Evolutionary conservation across 2,329 filamentous ascomycete genomes (phyloP).

Genomic region (Stylonectria norvegica): DNA sequence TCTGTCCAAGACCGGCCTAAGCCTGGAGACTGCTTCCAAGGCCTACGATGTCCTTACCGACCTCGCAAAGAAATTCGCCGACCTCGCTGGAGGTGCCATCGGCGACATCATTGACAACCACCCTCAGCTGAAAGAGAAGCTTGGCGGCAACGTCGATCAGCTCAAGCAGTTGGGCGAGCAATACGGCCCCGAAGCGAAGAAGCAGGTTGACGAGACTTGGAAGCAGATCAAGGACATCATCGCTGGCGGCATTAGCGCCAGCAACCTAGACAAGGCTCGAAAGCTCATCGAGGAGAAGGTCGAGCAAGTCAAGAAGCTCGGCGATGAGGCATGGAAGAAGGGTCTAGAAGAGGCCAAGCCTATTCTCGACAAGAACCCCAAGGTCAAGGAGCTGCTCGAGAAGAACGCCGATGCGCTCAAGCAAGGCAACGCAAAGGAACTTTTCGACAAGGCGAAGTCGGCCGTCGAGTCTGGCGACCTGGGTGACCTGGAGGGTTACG

Average conservation of each 20-base stretch:
- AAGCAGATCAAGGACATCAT: slow-evolving; percentile 61
- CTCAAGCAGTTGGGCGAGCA: slow-evolving; percentile 66
- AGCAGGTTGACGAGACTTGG: slow-evolving; percentile 71
- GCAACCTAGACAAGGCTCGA: slow-evolving; percentile 52
- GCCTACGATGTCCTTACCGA: slow-evolving; percentile 62
- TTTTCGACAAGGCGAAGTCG: slow-evolving; percentile 60
- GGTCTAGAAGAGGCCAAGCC: slow-evolving; percentile 68
- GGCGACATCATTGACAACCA: slow-evolving; percentile 69
- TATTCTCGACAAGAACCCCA: slow-evolving; percentile 71
- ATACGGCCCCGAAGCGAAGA: slow-evolving; percentile 73
- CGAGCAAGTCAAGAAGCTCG: slow-evolving; percentile 62
- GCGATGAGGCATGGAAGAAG: slow-evolving; percentile 70
- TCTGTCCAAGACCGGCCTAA: slow-evolving; percentile 57
- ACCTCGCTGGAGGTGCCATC: slow-evolving; percentile 60
- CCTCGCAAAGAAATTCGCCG: slow-evolving; percentile 55
- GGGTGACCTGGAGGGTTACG: slow-evolving; percentile 38
- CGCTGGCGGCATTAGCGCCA: slow-evolving; percentile 55
- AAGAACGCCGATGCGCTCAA: slow-evolving; percentile 67
- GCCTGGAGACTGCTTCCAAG: slow-evolving; percentile 58
- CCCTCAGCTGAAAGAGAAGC: slow-evolving; percentile 67
- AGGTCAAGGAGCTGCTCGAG: slow-evolving; percentile 69
- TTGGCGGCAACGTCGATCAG: slow-evolving; percentile 65
- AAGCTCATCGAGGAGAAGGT: slow-evolving; percentile 67
- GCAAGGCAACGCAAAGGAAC: slow-evolving; percentile 60
- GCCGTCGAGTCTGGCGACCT: slow-evolving; percentile 60